phyloP scores from a whole-genome alignment of 345 rosid genomes.

The Eucalyptus globulus region DNA sequence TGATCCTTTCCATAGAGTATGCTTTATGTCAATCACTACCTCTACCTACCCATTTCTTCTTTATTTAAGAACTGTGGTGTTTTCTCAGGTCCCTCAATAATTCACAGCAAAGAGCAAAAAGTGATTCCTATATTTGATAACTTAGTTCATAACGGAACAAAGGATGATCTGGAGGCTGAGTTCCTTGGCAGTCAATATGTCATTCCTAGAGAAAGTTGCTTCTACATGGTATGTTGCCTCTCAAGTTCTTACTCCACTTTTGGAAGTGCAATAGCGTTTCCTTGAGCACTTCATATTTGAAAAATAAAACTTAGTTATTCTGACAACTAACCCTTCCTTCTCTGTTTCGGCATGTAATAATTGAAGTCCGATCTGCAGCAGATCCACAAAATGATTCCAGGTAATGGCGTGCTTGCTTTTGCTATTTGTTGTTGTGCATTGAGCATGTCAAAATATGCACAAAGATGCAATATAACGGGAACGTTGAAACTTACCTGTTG shows the following conservation, averaged over 20 bases:
- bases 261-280: background rate
- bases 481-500: background rate
- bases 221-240: slow-evolving; percentile 57
- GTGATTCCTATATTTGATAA: slow-evolving; percentile 43
- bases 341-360: background rate
- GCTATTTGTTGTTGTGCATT: background rate
- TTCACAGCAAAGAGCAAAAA: slow-evolving; percentile 10
- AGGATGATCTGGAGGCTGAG: slow-evolving; percentile 56
- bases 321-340: background rate
- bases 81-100: slow-evolving; percentile 8
- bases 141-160: slow-evolving; percentile 36
- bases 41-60: background rate
- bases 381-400: slow-evolving; percentile 71
- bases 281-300: background rate
- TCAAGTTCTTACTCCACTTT: background rate
- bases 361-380: slow-evolving; percentile 77
- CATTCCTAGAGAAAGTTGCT: slow-evolving; percentile 53
- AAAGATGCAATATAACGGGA: background rate
- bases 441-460: background rate
- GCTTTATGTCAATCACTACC: background rate
- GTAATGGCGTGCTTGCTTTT: slow-evolving; percentile 21
- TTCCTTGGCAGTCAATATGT: slow-evolving; percentile 34
- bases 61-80: background rate
- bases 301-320: background rate
- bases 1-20: background rate